Evolutionary conservation across 306 rosid genomes (phyloP), one percentile per base, ranked within the genome.

Genomic region (Parietaria judaica): DNA sequence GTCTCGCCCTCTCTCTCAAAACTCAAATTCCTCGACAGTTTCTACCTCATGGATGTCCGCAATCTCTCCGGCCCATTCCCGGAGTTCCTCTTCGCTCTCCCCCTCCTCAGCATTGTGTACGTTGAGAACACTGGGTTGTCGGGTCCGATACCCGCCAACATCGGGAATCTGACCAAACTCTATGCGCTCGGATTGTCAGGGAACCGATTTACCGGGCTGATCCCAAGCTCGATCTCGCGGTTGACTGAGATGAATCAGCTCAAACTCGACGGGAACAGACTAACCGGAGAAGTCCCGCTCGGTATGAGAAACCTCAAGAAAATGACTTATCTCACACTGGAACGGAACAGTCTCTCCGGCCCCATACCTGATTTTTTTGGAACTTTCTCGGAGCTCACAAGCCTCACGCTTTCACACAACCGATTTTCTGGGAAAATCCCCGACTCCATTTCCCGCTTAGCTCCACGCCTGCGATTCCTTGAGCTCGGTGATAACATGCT

Each of bases 21-120:
- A 35, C 78, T 91, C 77, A 58, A 37, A 55, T 70, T 56, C 67
- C 65, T 91, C 0, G 71, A 23, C 11, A 83, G 87, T 4, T 31
- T 91, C 56, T 87, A 91, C 74, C 78, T 91, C 37, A 12, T 0
- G 4, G 0, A 85, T 51, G 95, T 91, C 49, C 68, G 63, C 39
- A 64, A 87, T 56, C 50, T 91, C 44, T 66, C 89, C 14, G 97
- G 97, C 23, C 78, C 69, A 0, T 91, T 91, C 35, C 97, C 96
- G 2, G 14, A 2, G 15, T 46, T 66, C 5, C 72, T 85, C 4
- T 75, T 76, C 53, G 57, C 45, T 0, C 53, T 87, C 13, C 95
- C 91, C 4, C 58, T 71, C 3, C 68, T 91, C 49, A 1, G 17
- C 9, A 83, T 0, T 60, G 66, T 87, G 4, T 91, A 87, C 72